These are phyloP conservation scores for Trypanosoma caninum DNA, from an alignment of 208 protist genomes.

Conservation along the genomic window DNA sequence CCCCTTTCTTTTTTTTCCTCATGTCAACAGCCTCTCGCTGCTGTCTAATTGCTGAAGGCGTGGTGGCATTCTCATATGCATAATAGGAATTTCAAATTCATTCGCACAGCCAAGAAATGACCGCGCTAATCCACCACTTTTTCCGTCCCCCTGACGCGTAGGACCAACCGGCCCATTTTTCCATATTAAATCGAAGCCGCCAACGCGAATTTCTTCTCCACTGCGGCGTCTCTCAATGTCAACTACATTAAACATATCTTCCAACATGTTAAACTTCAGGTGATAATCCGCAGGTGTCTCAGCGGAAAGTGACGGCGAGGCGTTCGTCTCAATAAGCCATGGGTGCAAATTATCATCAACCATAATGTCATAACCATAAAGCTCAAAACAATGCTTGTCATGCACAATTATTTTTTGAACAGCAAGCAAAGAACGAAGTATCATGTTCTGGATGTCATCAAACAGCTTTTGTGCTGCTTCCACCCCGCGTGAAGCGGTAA, in stretches of 20 bases:
- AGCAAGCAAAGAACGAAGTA: conserved; percentile 77
- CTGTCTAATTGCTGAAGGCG: conserved; percentile 66
- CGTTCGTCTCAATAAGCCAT: conserved; percentile 92
- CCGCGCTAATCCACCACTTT: background rate
- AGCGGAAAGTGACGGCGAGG: conserved; percentile 90
- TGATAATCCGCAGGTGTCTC: conserved; percentile 93
- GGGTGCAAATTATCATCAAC: conserved; percentile 81
- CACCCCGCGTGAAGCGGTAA: conserved; percentile 85
- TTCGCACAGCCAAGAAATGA: conserved; percentile 84
- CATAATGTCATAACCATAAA: conserved; percentile 93
- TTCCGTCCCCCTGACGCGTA: conserved; percentile 5
- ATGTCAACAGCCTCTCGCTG: conserved; percentile 79
- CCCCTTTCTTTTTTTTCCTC: conserved; percentile 1
- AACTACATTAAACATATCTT: conserved; percentile 92
- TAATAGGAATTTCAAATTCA: conserved; percentile 83
- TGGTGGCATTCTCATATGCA: conserved; percentile 77
- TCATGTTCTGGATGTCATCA: conserved; percentile 91
- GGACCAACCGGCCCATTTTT: conserved; percentile 64
- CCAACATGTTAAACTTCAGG: conserved; percentile 94
- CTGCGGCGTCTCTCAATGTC: conserved; percentile 78
- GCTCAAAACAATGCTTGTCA: conserved; percentile 87
- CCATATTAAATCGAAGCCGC: conserved; percentile 91
- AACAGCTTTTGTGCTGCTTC: conserved; percentile 87
- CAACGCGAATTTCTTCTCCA: conserved; percentile 74
- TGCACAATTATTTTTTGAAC: conserved; percentile 79